Conservation (phyloP, 345 rosid species). For the Mercurialis annua region DNA sequence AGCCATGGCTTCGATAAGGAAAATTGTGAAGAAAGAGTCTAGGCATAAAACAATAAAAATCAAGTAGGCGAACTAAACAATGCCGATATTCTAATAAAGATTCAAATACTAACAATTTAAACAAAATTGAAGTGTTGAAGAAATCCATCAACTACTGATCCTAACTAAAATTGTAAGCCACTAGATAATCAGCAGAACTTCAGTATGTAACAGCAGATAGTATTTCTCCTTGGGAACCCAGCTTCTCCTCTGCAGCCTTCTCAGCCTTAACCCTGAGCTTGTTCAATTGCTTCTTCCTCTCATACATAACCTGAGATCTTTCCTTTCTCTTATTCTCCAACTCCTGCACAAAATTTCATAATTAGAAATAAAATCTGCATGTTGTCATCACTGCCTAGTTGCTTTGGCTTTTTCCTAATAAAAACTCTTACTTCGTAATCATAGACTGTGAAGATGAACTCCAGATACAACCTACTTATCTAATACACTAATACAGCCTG, state of each 20-base stretch:
- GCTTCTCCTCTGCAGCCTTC: slow-evolving; percentile 71
- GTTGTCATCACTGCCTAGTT: no score
- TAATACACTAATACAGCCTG: no score
- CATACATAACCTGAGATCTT: slow-evolving; percentile 53
- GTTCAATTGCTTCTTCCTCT: slow-evolving; percentile 73
- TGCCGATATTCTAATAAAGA: neutral
- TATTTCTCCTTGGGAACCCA: slow-evolving; percentile 62
- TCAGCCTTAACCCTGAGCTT: slow-evolving; percentile 82
- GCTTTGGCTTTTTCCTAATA: no score
- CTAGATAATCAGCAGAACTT: slow-evolving; percentile 1
- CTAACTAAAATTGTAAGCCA: slow-evolving; percentile 11
- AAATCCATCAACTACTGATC: neutral
- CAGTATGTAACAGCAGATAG: slow-evolving; percentile 58
- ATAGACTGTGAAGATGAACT: no score
- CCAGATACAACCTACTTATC: no score
- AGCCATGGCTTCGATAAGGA: no score
- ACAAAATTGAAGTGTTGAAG: neutral
- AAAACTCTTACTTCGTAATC: no score
- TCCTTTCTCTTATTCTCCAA: slow-evolving; percentile 85
- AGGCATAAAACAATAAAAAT: neutral
- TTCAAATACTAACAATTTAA: neutral
- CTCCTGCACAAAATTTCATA: slow-evolving; percentile 37
- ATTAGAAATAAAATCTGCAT: neutral
- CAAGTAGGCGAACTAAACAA: neutral
- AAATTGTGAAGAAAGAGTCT: neutral